Evolutionary conservation across 2,329 filamentous ascomycete species (phyloP).

Genomic region (Neonectria sp.): DNA sequence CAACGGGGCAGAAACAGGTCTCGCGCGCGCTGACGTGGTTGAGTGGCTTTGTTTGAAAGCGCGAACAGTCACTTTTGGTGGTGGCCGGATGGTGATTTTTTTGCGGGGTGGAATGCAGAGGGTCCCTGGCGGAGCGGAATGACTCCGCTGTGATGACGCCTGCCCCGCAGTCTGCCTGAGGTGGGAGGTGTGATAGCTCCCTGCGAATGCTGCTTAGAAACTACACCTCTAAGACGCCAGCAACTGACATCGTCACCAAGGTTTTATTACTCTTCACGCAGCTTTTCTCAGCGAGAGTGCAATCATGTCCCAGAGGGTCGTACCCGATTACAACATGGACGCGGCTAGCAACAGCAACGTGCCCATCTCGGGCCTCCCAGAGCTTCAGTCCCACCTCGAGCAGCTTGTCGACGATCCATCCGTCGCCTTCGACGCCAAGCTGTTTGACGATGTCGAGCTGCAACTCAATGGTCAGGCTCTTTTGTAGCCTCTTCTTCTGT

Average conservation of each 20-base stretch:
- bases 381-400: conserved; percentile 69
- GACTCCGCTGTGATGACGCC: conserved; percentile 28
- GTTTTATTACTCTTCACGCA: not conserved
- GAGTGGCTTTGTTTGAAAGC: not conserved
- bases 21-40: conserved; percentile 10
- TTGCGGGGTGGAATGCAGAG: conserved; percentile 39
- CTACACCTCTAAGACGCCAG: not conserved
- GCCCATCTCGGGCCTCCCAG: conserved; percentile 66
- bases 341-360: conserved; percentile 31
- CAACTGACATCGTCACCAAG: not conserved
- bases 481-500: not conserved
- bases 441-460: conserved; percentile 73
- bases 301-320: conserved; percentile 50
- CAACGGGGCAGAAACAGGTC: not conserved
- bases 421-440: conserved; percentile 60
- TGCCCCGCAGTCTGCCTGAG: conserved; percentile 26
- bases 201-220: not conserved
- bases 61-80: conserved; percentile 6
- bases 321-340: conserved; percentile 58
- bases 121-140: conserved; percentile 27
- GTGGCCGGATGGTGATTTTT: conserved; percentile 34
- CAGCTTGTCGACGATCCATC: conserved; percentile 62
- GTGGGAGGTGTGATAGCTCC: not conserved
- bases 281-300: not conserved
- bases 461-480: conserved; percentile 66